These are phyloP conservation scores for Eutreptiella sp. DNA, from an alignment of 208 protist genomes.

Conservation along the genomic window DNA sequence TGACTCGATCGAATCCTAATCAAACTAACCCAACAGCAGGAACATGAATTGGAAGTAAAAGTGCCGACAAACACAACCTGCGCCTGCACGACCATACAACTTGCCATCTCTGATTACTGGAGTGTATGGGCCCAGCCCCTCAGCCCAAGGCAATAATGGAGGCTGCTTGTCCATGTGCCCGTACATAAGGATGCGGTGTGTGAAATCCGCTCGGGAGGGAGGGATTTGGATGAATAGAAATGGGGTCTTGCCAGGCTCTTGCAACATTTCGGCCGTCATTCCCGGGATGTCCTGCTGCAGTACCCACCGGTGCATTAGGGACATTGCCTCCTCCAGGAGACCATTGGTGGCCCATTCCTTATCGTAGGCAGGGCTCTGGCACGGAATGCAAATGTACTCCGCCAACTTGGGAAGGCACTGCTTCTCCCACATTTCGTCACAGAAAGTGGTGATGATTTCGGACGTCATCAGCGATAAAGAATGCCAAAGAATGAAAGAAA, in stretches of 20 bases:
- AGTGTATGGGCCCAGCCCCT: slow-evolving; percentile 73
- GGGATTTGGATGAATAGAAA: slow-evolving; percentile 72
- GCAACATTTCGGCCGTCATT: slow-evolving; percentile 58
- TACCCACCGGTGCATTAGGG: slow-evolving; percentile 72
- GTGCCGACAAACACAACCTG: too few species aligned
- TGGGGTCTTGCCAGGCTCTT: slow-evolving; percentile 62
- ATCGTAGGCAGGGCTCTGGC: slow-evolving; percentile 85
- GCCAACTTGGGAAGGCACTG: slow-evolving; percentile 62
- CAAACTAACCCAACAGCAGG: too few species aligned
- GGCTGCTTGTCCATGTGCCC: slow-evolving; percentile 95
- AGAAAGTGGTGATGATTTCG: slow-evolving; percentile 36
- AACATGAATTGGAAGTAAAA: too few species aligned
- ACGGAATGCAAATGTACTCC: slow-evolving; percentile 82
- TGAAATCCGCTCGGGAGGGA: slow-evolving; percentile 49
- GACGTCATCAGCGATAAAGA: too few species aligned
- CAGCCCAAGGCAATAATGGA: slow-evolving; percentile 76
- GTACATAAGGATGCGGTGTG: slow-evolving; percentile 77
- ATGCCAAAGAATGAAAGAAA: too few species aligned
- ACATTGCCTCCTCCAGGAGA: slow-evolving; percentile 67
- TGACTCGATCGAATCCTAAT: too few species aligned
- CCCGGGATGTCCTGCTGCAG: slow-evolving; percentile 60
- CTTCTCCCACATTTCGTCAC: slow-evolving; percentile 69
- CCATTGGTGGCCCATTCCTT: slow-evolving; percentile 72
- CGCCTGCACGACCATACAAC: slow-evolving; percentile 77
- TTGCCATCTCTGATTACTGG: slow-evolving; percentile 72